phyloP scores from a whole-genome alignment of 306 rosid genomes.

The Quercus bicolor region DNA sequence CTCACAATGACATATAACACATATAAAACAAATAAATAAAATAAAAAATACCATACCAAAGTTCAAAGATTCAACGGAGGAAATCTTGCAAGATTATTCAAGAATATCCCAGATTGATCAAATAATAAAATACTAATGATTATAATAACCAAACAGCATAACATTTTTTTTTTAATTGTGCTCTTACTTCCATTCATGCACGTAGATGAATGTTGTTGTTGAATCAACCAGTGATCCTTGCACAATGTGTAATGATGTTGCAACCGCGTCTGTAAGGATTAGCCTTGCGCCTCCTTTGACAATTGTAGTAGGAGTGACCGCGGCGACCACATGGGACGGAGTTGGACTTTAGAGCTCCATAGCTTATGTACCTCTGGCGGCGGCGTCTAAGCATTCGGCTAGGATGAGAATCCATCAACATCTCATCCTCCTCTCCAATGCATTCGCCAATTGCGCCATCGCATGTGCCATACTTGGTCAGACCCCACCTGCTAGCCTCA shows the following conservation, averaged over 20 bases:
- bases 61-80: neutral
- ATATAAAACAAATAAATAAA: neutral
- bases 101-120: neutral
- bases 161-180: neutral
- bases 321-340: constrained; percentile 35
- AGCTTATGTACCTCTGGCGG: constrained; percentile 19
- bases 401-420: constrained; percentile 30
- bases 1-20: neutral
- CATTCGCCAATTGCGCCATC: constrained; percentile 4
- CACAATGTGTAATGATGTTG: constrained; percentile 39
- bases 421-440: constrained; percentile 40
- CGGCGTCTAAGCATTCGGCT: neutral
- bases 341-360: constrained; percentile 29
- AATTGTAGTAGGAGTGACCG: constrained; percentile 53
- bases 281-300: constrained; percentile 20
- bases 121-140: no score
- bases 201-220: neutral
- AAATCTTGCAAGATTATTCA: neutral
- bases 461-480: constrained; percentile 1
- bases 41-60: neutral
- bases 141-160: neutral
- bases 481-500: constrained; percentile 3
- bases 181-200: neutral
- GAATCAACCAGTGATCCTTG: constrained; percentile 29
- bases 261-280: constrained; percentile 54